A percentile compares a stretch with the other conserved stretches of the same genome.
Evolutionary conservation across 2,329 filamentous ascomycete species (phyloP).

Genomic region (Metarhizium guizhouense): DNA sequence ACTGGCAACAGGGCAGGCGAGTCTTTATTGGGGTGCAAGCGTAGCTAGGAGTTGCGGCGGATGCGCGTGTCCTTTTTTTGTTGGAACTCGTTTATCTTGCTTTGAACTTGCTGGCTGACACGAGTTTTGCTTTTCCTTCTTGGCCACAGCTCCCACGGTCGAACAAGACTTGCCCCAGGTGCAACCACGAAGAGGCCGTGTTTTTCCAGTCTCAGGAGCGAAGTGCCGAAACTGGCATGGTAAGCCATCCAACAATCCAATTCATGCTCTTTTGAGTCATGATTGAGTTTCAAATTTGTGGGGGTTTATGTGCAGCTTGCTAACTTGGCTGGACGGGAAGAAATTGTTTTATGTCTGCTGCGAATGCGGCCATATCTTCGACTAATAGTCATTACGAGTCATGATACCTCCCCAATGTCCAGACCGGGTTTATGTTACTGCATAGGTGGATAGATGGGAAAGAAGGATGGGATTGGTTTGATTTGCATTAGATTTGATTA

Average conservation of each 20-base stretch:
- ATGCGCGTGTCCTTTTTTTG: conserved; percentile 13
- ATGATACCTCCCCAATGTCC: conserved; percentile 4
- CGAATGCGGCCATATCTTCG: conserved; percentile 82
- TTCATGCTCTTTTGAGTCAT: not conserved
- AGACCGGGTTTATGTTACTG: not conserved
- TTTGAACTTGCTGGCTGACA: conserved; percentile 33
- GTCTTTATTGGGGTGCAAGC: not conserved
- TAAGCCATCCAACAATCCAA: conserved; percentile 36
- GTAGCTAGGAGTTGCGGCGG: conserved; percentile 8
- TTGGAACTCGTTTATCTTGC: conserved; percentile 15
- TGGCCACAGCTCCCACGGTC: conserved; percentile 75
- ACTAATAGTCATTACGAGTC: conserved; percentile 24
- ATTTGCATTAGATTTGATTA: not conserved
- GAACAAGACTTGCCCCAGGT: conserved; percentile 76
- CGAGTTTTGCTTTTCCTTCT: conserved; percentile 11
- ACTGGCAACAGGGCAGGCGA: conserved; percentile 14
- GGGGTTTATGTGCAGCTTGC: conserved; percentile 1
- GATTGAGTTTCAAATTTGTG: not conserved
- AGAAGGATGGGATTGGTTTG: not conserved
- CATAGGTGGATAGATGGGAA: not conserved
- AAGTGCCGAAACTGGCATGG: conserved; percentile 96
- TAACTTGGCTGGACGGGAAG: conserved; percentile 32
- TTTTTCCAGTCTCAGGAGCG: conserved; percentile 99
- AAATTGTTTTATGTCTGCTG: conserved; percentile 94
- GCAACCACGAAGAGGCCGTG: conserved; percentile 81